These are phyloP conservation scores for Candida parachauliodes DNA, from an alignment of 805 yeast species.

Conservation along the genomic window DNA sequence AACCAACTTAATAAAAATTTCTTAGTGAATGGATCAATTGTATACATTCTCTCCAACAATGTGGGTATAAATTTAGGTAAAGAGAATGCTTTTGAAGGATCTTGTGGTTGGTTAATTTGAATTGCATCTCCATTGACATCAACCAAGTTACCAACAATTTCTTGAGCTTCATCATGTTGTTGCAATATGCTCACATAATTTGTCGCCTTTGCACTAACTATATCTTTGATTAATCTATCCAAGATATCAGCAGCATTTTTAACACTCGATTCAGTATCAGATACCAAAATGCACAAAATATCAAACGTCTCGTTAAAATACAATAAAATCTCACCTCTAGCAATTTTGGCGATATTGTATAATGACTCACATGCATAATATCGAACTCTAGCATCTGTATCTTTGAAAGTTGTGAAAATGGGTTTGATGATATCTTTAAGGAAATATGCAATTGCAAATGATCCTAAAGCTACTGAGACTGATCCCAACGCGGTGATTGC, in stretches of 20 bases:
- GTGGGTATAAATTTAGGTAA: constrained; percentile 86
- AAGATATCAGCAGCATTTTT: constrained; percentile 93
- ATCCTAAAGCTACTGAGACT: constrained; percentile 88
- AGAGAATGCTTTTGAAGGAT: constrained; percentile 68
- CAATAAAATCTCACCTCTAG: constrained; percentile 87
- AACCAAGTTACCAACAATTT: constrained; percentile 38
- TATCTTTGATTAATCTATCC: constrained; percentile 87
- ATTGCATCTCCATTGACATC: constrained; percentile 57
- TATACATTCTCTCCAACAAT: constrained; percentile 85
- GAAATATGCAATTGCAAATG: constrained; percentile 75
- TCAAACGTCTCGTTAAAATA: constrained; percentile 95
- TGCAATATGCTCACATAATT: constrained; percentile 75
- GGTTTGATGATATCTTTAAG: constrained; percentile 87
- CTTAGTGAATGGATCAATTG: constrained; percentile 88
- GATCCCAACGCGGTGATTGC: constrained; percentile 96
- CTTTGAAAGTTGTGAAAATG: constrained; percentile 91
- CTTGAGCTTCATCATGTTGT: constrained; percentile 28
- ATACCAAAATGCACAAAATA: constrained; percentile 81
- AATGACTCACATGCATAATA: constrained; percentile 96
- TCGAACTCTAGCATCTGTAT: constrained; percentile 94
- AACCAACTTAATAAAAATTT: constrained; percentile 93
- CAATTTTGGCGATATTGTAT: constrained; percentile 93
- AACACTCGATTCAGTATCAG: constrained; percentile 87
- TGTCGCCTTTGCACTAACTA: constrained; percentile 91
- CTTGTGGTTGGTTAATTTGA: constrained; percentile 59